Conservation (phyloP, 208 protist species). For the Acanthamoeba healyi region DNA sequence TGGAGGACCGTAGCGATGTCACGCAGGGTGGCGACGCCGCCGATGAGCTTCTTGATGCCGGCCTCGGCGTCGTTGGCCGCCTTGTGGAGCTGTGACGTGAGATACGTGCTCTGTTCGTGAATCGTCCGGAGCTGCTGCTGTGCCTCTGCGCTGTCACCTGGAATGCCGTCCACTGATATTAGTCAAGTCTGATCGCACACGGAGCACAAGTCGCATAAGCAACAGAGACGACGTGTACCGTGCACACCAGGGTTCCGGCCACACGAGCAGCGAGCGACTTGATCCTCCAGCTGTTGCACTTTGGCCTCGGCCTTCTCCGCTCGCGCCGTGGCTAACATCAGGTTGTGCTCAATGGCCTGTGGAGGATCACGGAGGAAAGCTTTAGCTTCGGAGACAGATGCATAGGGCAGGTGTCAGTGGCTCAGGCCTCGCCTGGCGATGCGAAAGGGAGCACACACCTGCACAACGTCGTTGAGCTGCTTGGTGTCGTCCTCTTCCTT, state of each 20-base stretch:
- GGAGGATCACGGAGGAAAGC: too few relatives aligned
- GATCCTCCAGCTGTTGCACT: slow-evolving; percentile 56
- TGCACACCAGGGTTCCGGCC: background rate
- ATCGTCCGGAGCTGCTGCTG: slow-evolving; percentile 53
- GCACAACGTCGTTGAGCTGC: slow-evolving; percentile 66
- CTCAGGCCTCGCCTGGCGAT: too few relatives aligned
- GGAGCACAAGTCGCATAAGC: background rate
- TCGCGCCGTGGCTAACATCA: slow-evolving; percentile 48
- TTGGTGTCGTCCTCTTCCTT: slow-evolving; percentile 75
- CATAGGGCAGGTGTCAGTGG: too few relatives aligned
- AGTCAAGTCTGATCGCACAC: too few relatives aligned
- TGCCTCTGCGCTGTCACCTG: background rate
- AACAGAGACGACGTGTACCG: background rate
- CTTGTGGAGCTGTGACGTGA: slow-evolving; percentile 62
- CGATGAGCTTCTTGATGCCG: slow-evolving; percentile 38
- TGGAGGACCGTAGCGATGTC: slow-evolving; percentile 58
- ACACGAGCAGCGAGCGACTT: background rate
- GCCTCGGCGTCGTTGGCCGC: slow-evolving; percentile 68
- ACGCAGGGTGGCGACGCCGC: slow-evolving; percentile 36
- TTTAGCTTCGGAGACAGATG: too few relatives aligned
- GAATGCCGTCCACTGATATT: too few relatives aligned
- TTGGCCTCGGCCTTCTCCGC: slow-evolving; percentile 70
- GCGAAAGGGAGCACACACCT: background rate
- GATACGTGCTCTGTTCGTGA: slow-evolving; percentile 50
- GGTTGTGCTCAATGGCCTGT: slow-evolving; percentile 58